Percentiles rank a stretch among this genome's conserved stretches.
phyloP scores from a whole-genome alignment of 371 early-diverging fungal species.

The Circinella minor region DNA sequence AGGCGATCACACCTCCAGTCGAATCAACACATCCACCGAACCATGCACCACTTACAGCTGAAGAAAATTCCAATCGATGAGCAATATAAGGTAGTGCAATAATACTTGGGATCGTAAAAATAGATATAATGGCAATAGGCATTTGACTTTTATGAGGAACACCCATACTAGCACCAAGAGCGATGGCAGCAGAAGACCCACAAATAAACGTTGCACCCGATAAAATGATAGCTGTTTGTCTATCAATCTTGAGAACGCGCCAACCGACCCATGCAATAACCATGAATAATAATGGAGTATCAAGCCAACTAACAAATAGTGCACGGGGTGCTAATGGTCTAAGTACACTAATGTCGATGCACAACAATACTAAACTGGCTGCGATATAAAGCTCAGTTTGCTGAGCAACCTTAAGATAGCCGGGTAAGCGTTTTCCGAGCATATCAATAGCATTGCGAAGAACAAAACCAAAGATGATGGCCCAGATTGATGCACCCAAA shows the following conservation, averaged over 20 bases:
- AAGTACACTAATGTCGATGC: constrained; percentile 61
- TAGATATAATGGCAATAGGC: constrained; percentile 69
- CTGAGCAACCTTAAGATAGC: constrained; percentile 62
- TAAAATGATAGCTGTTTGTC: constrained; percentile 64
- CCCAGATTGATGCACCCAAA: constrained; percentile 69
- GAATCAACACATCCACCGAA: constrained; percentile 71
- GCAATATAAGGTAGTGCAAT: constrained; percentile 68
- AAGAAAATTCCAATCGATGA: constrained; percentile 40
- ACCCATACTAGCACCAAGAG: constrained; percentile 60
- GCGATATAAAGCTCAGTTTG: constrained; percentile 69
- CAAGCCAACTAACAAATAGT: constrained; percentile 68
- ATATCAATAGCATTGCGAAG: constrained; percentile 50
- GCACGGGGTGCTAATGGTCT: constrained; percentile 63
- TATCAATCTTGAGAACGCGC: constrained; percentile 57
- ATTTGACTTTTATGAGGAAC: constrained; percentile 62
- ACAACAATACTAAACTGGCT: constrained; percentile 60
- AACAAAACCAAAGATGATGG: constrained; percentile 59
- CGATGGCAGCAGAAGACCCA: constrained; percentile 69
- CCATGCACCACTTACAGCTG: constrained; percentile 66
- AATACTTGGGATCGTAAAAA: constrained; percentile 69
- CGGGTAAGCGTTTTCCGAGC: constrained; percentile 45
- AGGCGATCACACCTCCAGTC: constrained; percentile 72
- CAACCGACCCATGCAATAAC: constrained; percentile 58
- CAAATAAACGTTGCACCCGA: constrained; percentile 69
- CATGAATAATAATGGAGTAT: constrained; percentile 62